Percentiles rank a stretch among this genome's conserved stretches.
Evolutionary conservation across 169 alveolate species (phyloP).

Genomic region (Cryptosporidium parvum): DNA sequence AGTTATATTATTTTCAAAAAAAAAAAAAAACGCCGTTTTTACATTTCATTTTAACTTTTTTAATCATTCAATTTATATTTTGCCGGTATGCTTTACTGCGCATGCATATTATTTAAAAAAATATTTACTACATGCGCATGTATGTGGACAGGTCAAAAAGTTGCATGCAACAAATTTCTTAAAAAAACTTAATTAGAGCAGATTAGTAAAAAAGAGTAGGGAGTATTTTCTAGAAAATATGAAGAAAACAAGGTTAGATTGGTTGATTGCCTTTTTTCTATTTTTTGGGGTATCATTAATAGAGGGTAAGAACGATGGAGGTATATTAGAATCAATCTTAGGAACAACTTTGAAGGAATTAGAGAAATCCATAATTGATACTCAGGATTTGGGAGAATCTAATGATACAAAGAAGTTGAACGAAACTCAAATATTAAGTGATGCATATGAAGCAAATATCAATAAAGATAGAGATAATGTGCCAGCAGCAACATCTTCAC

Average conservation of each 20-base stretch:
- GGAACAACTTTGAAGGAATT: constrained; percentile 54
- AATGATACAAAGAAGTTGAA: constrained; percentile 30
- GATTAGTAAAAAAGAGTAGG: constrained; percentile 11
- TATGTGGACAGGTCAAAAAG: constrained; percentile 51
- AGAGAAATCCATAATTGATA: constrained; percentile 27
- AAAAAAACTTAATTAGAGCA: background rate
- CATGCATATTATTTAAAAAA: constrained; percentile 24
- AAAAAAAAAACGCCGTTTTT: background rate
- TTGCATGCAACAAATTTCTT: constrained; percentile 16
- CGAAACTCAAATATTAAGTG: constrained; percentile 34
- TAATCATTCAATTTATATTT: constrained; percentile 1
- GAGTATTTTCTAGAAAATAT: constrained; percentile 34
- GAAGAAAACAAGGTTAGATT: constrained; percentile 71
- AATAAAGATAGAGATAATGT: constrained; percentile 6
- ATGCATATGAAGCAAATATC: constrained; percentile 46
- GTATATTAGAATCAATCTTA: constrained; percentile 53
- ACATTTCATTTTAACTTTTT: background rate
- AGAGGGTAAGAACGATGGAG: constrained; percentile 63
- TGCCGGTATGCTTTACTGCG: constrained; percentile 30
- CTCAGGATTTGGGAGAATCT: background rate
- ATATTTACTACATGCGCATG: constrained; percentile 22
- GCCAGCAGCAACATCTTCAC: constrained; percentile 45
- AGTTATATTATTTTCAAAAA: background rate
- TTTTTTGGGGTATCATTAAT: constrained; percentile 42
- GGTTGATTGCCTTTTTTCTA: constrained; percentile 42